phyloP scores from a whole-genome alignment of 1,284 basidiomycete species.

The Pascua sp. region DNA sequence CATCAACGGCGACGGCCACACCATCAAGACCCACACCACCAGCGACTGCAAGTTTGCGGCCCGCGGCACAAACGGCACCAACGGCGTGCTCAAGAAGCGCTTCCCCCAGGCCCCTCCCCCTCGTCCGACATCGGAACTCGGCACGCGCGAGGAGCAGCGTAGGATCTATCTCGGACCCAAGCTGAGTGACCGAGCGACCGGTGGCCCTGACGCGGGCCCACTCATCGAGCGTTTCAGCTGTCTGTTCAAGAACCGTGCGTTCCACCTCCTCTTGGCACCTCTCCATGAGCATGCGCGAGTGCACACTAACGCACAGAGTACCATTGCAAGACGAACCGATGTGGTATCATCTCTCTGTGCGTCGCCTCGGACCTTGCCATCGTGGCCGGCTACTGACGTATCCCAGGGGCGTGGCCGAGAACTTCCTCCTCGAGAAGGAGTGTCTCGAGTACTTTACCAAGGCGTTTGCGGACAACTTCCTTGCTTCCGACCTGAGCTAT shows the following conservation, averaged over 20 bases:
- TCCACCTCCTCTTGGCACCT: neutral
- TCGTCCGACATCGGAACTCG: constrained; percentile 18
- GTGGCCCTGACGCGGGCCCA: constrained; percentile 45
- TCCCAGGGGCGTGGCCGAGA: constrained; percentile 50
- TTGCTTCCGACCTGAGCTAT: constrained; percentile 36
- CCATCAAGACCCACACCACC: too few species aligned
- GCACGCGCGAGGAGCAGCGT: constrained; percentile 36
- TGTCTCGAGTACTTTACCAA: constrained; percentile 42
- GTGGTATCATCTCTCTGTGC: constrained; percentile 48
- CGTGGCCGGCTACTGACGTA: neutral
- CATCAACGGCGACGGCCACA: constrained; percentile 12
- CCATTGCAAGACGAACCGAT: constrained; percentile 41
- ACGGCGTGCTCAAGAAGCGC: neutral
- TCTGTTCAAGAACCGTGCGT: constrained; percentile 46
- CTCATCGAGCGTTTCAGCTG: constrained; percentile 46
- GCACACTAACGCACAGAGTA: constrained; percentile 29
- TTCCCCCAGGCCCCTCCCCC: neutral
- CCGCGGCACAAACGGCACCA: too few species aligned
- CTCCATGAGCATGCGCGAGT: neutral
- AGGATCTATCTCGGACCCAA: constrained; percentile 41
- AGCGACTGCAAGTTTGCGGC: too few species aligned
- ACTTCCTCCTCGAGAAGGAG: constrained; percentile 47
- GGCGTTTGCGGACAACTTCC: constrained; percentile 36
- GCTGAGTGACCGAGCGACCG: constrained; percentile 41
- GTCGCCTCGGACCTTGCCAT: neutral